Evolutionary conservation across 1,139 yeast genomes (phyloP).

Genomic region (Yamadazyma dendronema): DNA sequence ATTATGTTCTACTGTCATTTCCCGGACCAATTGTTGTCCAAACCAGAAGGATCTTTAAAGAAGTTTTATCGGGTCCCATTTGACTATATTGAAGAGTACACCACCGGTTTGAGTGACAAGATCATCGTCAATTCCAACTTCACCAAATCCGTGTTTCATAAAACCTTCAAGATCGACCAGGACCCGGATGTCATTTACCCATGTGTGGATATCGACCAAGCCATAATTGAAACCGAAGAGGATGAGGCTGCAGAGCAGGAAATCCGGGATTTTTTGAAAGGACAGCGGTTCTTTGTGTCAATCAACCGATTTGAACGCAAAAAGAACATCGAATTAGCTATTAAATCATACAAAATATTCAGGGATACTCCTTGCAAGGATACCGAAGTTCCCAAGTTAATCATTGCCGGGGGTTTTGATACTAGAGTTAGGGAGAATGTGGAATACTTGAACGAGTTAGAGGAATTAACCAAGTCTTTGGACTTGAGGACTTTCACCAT

Average conservation of each 20-base stretch:
- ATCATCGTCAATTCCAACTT: conserved; percentile 86
- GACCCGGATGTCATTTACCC: conserved; percentile 83
- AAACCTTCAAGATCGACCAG: conserved; percentile 53
- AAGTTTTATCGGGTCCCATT: conserved; percentile 75
- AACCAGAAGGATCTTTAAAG: conserved; percentile 55
- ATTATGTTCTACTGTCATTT: conserved; percentile 91
- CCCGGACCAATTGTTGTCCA: conserved; percentile 83
- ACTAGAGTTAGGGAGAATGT: conserved; percentile 72
- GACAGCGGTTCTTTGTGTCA: conserved; percentile 55
- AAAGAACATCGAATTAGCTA: conserved; percentile 78
- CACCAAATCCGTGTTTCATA: conserved; percentile 66
- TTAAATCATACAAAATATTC: conserved; percentile 56
- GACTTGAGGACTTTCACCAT: conserved; percentile 49
- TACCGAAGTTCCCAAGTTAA: conserved; percentile 37
- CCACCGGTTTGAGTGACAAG: conserved; percentile 73
- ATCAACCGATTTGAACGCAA: conserved; percentile 87
- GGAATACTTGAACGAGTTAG: conserved; percentile 62
- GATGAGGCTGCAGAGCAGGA: conserved; percentile 26
- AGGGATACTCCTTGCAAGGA: conserved; percentile 12
- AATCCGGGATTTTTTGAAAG: conserved; percentile 31
- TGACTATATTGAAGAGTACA: conserved; percentile 75
- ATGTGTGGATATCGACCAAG: conserved; percentile 58
- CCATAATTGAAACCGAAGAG: conserved; percentile 16
- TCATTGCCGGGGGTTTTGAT: conserved; percentile 94
- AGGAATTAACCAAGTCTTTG: conserved; percentile 44